Evolutionary conservation across 2,329 filamentous ascomycete species (phyloP).

Genomic region (Simplicillium aogashimaense): DNA sequence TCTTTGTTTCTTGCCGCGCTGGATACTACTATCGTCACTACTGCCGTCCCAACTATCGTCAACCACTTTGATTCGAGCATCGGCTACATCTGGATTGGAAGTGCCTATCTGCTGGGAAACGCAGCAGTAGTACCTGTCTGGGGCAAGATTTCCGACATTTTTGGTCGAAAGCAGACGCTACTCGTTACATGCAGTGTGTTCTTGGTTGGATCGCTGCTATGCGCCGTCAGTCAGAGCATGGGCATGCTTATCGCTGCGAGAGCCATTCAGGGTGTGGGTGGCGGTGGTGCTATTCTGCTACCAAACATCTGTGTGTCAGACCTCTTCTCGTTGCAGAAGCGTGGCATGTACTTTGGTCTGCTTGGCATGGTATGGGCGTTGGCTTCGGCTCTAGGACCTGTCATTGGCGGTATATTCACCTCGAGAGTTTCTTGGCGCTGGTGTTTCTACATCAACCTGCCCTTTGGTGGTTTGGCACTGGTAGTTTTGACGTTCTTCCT

Average conservation of each 20-base stretch:
- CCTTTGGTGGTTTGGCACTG: slow-evolving; percentile 35
- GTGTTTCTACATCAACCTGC: slow-evolving; percentile 60
- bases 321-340: slow-evolving; percentile 39
- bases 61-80: slow-evolving; percentile 52
- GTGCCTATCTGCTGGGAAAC: slow-evolving; percentile 62
- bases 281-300: slow-evolving; percentile 45
- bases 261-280: slow-evolving; percentile 47
- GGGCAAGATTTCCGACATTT: slow-evolving; percentile 53
- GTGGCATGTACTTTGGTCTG: slow-evolving; percentile 42
- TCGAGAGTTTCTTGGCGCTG: slow-evolving; percentile 56
- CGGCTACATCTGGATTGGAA: slow-evolving; percentile 72
- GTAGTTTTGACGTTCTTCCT: slow-evolving; percentile 49
- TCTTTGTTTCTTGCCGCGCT: slow-evolving; percentile 44
- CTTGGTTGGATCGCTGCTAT: slow-evolving; percentile 43
- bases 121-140: slow-evolving; percentile 59
- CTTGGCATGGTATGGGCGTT: slow-evolving; percentile 53
- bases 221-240: slow-evolving; percentile 38
- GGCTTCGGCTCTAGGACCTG: slow-evolving; percentile 53
- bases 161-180: slow-evolving; percentile 45
- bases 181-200: slow-evolving; percentile 41
- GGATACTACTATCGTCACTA: slow-evolving; percentile 55
- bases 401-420: slow-evolving; percentile 61
- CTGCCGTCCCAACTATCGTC: slow-evolving; percentile 56
- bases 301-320: slow-evolving; percentile 51
- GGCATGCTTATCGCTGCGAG: slow-evolving; percentile 43